Evolutionary conservation across 352 stramenopile species (phyloP).

Genomic region (Bremia lactucae): DNA sequence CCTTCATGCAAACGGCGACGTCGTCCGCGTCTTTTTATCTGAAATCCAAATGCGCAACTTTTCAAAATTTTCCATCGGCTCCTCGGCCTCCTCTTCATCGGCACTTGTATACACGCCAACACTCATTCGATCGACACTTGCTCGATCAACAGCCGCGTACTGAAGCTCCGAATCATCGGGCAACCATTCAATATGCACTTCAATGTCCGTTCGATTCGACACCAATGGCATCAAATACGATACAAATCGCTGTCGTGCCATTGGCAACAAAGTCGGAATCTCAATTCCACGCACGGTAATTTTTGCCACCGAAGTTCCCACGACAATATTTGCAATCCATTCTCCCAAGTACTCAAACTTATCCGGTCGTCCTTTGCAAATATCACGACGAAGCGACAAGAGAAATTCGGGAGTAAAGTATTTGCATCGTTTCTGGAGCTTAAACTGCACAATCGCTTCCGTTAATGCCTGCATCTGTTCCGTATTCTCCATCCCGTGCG

Average conservation of each 20-base stretch:
- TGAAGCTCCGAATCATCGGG: constrained; percentile 43
- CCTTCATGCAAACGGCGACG: constrained; percentile 53
- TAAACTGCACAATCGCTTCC: constrained; percentile 59
- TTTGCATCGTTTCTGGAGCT: constrained; percentile 69
- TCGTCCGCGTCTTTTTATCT: constrained; percentile 72
- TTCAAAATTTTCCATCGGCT: constrained; percentile 36
- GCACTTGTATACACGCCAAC: constrained; percentile 9
- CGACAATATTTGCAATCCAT: constrained; percentile 75
- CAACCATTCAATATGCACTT: constrained; percentile 79
- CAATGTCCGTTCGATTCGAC: constrained; percentile 72
- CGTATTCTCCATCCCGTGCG: constrained; percentile 64
- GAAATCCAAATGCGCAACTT: constrained; percentile 84
- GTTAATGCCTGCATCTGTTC: constrained; percentile 56
- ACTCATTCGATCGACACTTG: constrained; percentile 31
- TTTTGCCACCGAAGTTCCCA: constrained; percentile 49
- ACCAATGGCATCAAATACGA: constrained; percentile 69
- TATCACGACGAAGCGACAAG: constrained; percentile 55
- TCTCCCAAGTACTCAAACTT: constrained; percentile 78
- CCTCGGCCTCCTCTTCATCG: constrained; percentile 16
- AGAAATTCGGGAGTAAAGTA: constrained; percentile 66
- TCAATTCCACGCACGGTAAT: constrained; percentile 76
- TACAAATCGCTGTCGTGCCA: constrained; percentile 59
- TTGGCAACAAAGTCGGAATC: constrained; percentile 46
- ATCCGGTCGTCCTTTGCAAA: constrained; percentile 67
- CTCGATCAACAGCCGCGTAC: constrained; percentile 19